phyloP scores from a whole-genome alignment of 108 stramenopile species.

The Skeletonema potamos region DNA sequence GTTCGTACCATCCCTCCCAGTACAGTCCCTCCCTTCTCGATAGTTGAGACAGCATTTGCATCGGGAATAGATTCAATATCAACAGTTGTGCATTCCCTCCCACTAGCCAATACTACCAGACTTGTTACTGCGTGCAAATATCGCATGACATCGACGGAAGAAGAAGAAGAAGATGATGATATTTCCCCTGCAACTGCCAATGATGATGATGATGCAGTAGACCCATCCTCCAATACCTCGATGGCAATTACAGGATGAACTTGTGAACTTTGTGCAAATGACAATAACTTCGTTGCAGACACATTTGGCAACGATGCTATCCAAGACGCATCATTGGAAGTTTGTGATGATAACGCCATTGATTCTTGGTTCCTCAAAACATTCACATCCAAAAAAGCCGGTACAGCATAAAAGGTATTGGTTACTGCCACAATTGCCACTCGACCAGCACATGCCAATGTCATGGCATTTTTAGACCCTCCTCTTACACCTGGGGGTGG shows the following conservation, averaged over 20 bases:
- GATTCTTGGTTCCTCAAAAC: background rate
- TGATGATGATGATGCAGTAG: conserved; percentile 11
- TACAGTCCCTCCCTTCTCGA: conserved; percentile 13
- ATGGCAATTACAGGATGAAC: conserved; percentile 77
- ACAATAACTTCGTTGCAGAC: conserved; percentile 51
- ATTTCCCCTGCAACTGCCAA: too few species aligned
- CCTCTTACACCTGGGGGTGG: conserved; percentile 68
- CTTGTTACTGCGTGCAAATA: conserved; percentile 22
- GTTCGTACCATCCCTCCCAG: conserved; percentile 10
- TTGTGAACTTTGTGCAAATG: conserved; percentile 73
- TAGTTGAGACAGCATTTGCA: background rate
- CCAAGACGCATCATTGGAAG: background rate
- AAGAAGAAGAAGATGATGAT: too few species aligned
- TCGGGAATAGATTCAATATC: conserved; percentile 54
- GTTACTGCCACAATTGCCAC: conserved; percentile 77
- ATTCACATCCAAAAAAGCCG: conserved; percentile 35
- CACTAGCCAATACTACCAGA: conserved; percentile 66
- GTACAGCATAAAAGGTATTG: conserved; percentile 72
- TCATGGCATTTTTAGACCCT: conserved; percentile 61
- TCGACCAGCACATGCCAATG: conserved; percentile 55
- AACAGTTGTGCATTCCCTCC: conserved; percentile 77
- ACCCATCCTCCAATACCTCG: conserved; percentile 32
- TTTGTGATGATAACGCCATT: background rate
- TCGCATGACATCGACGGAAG: conserved; percentile 42
- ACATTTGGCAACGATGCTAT: conserved; percentile 24